Base-by-base conservation (phyloP, 2,329 filamentous ascomycete genomes). In the Diplocarpon rosae region DNA sequence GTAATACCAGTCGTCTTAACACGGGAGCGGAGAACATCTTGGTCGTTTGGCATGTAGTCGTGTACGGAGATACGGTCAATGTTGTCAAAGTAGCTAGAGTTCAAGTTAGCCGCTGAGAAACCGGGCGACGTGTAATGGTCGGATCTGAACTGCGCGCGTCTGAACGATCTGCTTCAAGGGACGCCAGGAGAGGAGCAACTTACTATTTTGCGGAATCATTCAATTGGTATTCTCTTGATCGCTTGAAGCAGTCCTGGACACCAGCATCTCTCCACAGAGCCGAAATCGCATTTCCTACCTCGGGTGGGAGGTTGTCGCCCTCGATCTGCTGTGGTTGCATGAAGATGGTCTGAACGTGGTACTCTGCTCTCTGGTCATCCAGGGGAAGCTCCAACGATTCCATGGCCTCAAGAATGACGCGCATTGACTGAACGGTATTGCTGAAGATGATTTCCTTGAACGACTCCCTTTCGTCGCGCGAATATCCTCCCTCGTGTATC, bases 401-500 rank as follows among this genome's bases (percentile, higher is more conserved):
- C 89, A 96, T 96, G 42, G 89, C 90, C 52, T 92, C 86, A 57
- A 86, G 76, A 55, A 96, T 84, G 52, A 90, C 80, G 62, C 90
- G 86, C 72, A 95, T 95, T 2, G 92, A 92, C 56, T 94, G 86
- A 40, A 95, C 74, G 52, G 95, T 76, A 65, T 98, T 98, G 66
- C 82, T 89, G 66, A 95, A 96, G 55, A 96, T 89, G 60, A 95
- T 89, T 20, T 88, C 86, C 60, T 92, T 90, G 75, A 87, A 95
- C 68, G 95, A 87, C 52, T 93, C 79, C 63, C 88, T 83, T 65
- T 96, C 92, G 56, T 96, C 92, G 65, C 90, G 85, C 51, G 92
- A 96, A 72, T 96, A 98, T 58, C 92, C 90, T 53, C 92, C 92
- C 73, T 98, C 92, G 67, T 98, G 87, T 62, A 98, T 98, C 62